Evolutionary conservation across 768 basidiomycete species (phyloP), one percentile per base, ranked within the genome.

Genomic region (Tricholoma matsutake): DNA sequence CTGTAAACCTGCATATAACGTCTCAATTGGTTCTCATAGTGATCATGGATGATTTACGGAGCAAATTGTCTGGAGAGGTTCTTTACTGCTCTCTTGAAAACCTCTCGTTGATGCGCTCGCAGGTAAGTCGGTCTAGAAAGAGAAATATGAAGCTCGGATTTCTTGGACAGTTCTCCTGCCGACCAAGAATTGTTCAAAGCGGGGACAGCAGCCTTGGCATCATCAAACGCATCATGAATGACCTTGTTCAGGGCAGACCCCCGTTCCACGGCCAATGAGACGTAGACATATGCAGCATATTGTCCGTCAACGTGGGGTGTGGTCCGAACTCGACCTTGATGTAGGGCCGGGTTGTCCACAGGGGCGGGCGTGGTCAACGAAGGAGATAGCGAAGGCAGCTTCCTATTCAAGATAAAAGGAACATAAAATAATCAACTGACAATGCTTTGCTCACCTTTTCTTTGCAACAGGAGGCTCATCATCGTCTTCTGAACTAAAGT

Each of bases 301-400:
- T 96, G 94, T 0, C 96, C 96, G 11, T 93, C 89, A 4, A 94
- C 86, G 69, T 93, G 92, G 2, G 93, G 92, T 1, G 78, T 79
- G 0, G 86, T 79, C 31, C 96, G 85, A 52, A 78, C 78, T 31
- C 95, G 84, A 13, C 96, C 96, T 77, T 96, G 94, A 71, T 97
- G 95, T 14, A 85, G 75, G 3, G 86, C 75, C 2, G 94, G 94
- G 67, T 92, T 77, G 69, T 95, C 92, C 5, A 83, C 69, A 0
- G 89, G 92, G 1, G 65, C 71, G 47, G 80, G 68, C 4, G 78
- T 67, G 2, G 74, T 68, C 52, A 92, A 69, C 35, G 79, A 78
- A 16, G 80, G 65, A 0, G 87, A 76, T 25, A 92, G 77, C 16
- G 78, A 59, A 0, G 91, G 91, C 2, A 92, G 76, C 70, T 84